These are phyloP conservation scores for Hymenoscyphus infarciens DNA, from an alignment of 2,329 filamentous ascomycete species.

Conservation along the genomic window DNA sequence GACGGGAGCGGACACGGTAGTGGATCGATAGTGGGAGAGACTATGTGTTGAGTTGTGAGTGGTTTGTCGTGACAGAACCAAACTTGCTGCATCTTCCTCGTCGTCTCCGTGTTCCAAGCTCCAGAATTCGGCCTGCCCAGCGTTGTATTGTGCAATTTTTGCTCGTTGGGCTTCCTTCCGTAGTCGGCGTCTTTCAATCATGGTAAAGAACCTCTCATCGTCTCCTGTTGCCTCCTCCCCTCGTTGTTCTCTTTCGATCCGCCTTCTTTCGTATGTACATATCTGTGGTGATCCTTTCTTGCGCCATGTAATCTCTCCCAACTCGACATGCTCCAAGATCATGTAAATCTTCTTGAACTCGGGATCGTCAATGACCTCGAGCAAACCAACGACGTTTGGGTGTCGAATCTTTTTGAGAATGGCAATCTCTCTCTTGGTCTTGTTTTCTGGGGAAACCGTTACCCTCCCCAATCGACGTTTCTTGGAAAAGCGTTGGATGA, in stretches of 20 bases:
- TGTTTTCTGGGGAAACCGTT: constrained; percentile 64
- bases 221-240: constrained; percentile 51
- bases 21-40: constrained; percentile 22
- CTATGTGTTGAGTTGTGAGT: constrained; percentile 31
- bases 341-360: constrained; percentile 98
- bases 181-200: constrained; percentile 56
- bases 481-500: constrained; percentile 93
- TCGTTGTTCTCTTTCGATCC: constrained; percentile 69
- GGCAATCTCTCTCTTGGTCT: constrained; percentile 93
- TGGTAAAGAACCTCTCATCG: constrained; percentile 56
- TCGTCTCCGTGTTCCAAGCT: constrained; percentile 75
- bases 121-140: constrained; percentile 64
- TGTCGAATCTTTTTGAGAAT: constrained; percentile 98
- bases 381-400: constrained; percentile 89
- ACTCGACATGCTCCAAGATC: constrained; percentile 89
- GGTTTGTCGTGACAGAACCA: constrained; percentile 28
- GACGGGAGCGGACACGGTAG: constrained; percentile 29
- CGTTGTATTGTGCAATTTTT: constrained; percentile 49
- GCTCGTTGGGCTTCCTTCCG: constrained; percentile 55
- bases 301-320: constrained; percentile 92
- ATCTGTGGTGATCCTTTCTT: constrained; percentile 83
- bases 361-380: constrained; percentile 97
- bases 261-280: constrained; percentile 74
- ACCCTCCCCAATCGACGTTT: constrained; percentile 86
- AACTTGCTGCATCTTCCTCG: constrained; percentile 41